Evolutionary conservation across 2,329 filamentous ascomycete genomes (phyloP).

Genomic region (Phoma sp.): DNA sequence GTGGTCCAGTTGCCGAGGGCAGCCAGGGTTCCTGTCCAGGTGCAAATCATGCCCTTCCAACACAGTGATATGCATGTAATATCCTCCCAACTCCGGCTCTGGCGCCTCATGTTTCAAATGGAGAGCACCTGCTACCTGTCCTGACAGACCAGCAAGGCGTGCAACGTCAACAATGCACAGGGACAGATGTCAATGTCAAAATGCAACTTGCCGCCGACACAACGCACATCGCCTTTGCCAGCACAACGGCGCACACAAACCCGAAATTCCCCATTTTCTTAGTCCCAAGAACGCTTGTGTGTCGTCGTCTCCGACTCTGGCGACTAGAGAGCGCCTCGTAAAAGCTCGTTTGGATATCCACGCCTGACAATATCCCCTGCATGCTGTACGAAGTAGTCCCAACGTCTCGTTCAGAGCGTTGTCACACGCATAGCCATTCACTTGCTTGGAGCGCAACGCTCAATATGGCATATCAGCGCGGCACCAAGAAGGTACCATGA

Average conservation of each 20-base stretch:
- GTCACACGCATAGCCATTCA: not conserved
- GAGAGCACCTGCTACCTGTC: conserved; percentile 8
- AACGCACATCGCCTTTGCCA: conserved; percentile 10
- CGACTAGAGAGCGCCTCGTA: not conserved
- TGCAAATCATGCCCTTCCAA: conserved; percentile 13
- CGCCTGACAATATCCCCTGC: conserved; percentile 5
- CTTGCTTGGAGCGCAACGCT: not conserved
- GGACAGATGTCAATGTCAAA: conserved; percentile 10
- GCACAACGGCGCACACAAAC: conserved; percentile 6
- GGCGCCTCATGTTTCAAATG: conserved; percentile 18
- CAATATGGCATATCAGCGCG: not conserved
- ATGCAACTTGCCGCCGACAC: conserved; percentile 11
- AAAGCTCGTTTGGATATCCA: not conserved
- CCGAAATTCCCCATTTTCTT: not conserved
- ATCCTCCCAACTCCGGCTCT: conserved; percentile 4
- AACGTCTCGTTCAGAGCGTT: conserved; percentile 7
- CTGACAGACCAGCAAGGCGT: conserved; percentile 2
- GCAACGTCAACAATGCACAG: conserved; percentile 12
- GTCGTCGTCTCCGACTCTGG: not conserved
- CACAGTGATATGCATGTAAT: conserved; percentile 4
- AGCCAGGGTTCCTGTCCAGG: not conserved
- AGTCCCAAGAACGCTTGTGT: not conserved
- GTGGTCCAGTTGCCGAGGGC: conserved; percentile 2
- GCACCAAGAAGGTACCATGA: not conserved
- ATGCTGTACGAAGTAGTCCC: not conserved